Evolutionary conservation across 352 stramenopile species (phyloP), one percentile per base, ranked within the genome.

Genomic region (Lagenidium sp.): DNA sequence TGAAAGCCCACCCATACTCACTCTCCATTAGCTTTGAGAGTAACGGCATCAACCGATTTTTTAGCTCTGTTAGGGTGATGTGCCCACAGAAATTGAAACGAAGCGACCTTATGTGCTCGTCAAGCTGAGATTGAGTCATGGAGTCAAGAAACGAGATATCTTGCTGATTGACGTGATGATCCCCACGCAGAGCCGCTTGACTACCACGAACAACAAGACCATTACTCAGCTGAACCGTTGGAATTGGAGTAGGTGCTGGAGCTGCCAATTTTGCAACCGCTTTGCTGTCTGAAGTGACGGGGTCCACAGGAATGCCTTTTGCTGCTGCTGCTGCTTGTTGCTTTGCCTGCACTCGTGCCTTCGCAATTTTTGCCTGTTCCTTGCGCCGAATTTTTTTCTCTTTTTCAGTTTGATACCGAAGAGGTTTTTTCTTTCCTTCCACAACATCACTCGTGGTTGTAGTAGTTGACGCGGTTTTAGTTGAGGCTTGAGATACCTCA

Each of bases 1-100:
- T 91, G 57, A 98, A 98, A 12, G 91, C 83, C 79, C 81, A 94
- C 16, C 81, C 81, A 40, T 88, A 86, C 50, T 93, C 81, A 31
- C 75, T 90, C 20, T 95, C 83, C 75, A 95, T 94, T 10, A 95
- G 65, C 54, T 90, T 90, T 6, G 62, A 82, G 2, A 95, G 54
- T 31, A 94, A 47, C 6, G 83, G 83, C 77, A 90, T 71, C 20
- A 95, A 48, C 4, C 78, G 72, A 36, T 80, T 88, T 52, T 93
- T 90, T 21, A 95, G 60, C 50, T 92, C 75, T 0, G 73, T 67
- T 19, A 94, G 58, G 22, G 77, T 71, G 44, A 93, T 90, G 47
- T 90, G 79, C 6, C 81, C 81, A 21, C 79, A 92, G 34, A 94
- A 94, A 41, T 92, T 92, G 41, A 91, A 91, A 20, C 81, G 67